Percentiles rank a stretch among this genome's conserved stretches.
Evolutionary conservation across 2,329 filamentous ascomycete species (phyloP).

Genomic region (Cladosporium sphaerospermum): DNA sequence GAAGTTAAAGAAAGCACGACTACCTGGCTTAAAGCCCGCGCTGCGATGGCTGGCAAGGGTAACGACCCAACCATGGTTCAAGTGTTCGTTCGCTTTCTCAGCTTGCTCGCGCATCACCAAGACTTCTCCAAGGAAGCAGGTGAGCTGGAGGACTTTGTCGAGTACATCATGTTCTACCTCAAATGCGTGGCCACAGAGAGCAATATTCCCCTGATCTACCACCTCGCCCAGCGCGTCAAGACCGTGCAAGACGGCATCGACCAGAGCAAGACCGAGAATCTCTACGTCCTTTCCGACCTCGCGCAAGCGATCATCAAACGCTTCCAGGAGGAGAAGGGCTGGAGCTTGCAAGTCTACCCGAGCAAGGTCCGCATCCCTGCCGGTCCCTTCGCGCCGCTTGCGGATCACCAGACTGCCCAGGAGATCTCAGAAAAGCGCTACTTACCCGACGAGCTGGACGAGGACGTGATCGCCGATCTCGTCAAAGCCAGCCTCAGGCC

Average conservation of each 20-base stretch:
- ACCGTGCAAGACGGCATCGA: slow-evolving; percentile 76
- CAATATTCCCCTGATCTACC: slow-evolving; percentile 83
- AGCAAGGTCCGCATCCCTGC: slow-evolving; percentile 74
- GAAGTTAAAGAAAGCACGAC: slow-evolving; percentile 67
- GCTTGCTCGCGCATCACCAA: slow-evolving; percentile 85
- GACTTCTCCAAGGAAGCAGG: slow-evolving; percentile 66
- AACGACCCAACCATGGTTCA: slow-evolving; percentile 64
- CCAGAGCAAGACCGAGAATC: slow-evolving; percentile 59
- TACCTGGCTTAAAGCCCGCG: slow-evolving; percentile 83
- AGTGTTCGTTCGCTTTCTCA: slow-evolving; percentile 74
- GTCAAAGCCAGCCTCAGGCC: slow-evolving; percentile 64
- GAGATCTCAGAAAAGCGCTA: slow-evolving; percentile 82
- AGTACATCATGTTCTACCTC: slow-evolving; percentile 87
- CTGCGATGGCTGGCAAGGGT: slow-evolving; percentile 55
- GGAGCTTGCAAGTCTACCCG: slow-evolving; percentile 78
- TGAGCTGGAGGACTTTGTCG: slow-evolving; percentile 73
- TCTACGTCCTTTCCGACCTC: slow-evolving; percentile 85
- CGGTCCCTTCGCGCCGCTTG: slow-evolving; percentile 68
- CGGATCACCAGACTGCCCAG: slow-evolving; percentile 71
- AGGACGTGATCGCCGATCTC: slow-evolving; percentile 69
- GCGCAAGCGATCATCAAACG: slow-evolving; percentile 74
- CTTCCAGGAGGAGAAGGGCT: slow-evolving; percentile 80
- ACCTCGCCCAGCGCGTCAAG: slow-evolving; percentile 89
- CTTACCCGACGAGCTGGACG: slow-evolving; percentile 64
- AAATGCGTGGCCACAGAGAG: slow-evolving; percentile 74